phyloP scores from a whole-genome alignment of 805 yeast genomes.

The Yamadazyma scolyti region DNA sequence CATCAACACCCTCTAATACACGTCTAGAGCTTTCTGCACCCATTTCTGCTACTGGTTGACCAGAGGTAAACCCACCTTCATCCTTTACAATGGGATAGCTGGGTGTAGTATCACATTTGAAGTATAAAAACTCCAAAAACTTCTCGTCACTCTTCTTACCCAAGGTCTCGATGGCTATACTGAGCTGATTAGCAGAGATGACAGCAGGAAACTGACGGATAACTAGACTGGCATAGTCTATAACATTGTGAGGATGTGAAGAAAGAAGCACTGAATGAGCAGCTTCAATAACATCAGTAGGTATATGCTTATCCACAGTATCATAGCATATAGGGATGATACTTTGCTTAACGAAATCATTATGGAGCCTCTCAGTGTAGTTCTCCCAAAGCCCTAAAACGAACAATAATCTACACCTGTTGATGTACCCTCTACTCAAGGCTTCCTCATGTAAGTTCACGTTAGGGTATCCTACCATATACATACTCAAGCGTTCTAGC shows the following conservation, averaged over 20 bases:
- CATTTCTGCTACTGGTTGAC: slow-evolving; percentile 36
- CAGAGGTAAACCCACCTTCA: slow-evolving; percentile 22
- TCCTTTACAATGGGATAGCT: slow-evolving; percentile 20
- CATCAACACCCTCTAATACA: slow-evolving; percentile 18
- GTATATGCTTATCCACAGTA: slow-evolving; percentile 24
- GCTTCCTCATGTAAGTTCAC: slow-evolving; percentile 24
- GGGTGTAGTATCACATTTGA: slow-evolving; percentile 33
- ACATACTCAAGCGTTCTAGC: slow-evolving; percentile 29
- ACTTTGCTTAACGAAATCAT: slow-evolving; percentile 16
- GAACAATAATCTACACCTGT: slow-evolving; percentile 40
- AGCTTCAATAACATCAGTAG: slow-evolving; percentile 48
- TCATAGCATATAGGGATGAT: slow-evolving; percentile 30
- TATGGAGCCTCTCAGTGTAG: slow-evolving; percentile 28
- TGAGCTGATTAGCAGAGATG: slow-evolving; percentile 52
- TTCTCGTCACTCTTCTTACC: slow-evolving; percentile 39
- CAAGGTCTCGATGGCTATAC: slow-evolving; percentile 54
- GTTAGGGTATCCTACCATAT: slow-evolving; percentile 31
- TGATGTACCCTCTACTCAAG: slow-evolving; percentile 22
- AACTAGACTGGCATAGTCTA: slow-evolving; percentile 44
- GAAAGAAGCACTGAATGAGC: slow-evolving; percentile 55
- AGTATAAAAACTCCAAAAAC: slow-evolving; percentile 41
- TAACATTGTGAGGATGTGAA: too few species aligned
- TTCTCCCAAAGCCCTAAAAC: slow-evolving; percentile 47
- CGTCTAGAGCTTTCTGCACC: slow-evolving; percentile 33
- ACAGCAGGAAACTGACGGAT: slow-evolving; percentile 53